Percentiles rank a stretch among this genome's conserved stretches.
Conservation (phyloP, 2,329 filamentous ascomycete genomes). For the Ophiostoma fasciatum region DNA sequence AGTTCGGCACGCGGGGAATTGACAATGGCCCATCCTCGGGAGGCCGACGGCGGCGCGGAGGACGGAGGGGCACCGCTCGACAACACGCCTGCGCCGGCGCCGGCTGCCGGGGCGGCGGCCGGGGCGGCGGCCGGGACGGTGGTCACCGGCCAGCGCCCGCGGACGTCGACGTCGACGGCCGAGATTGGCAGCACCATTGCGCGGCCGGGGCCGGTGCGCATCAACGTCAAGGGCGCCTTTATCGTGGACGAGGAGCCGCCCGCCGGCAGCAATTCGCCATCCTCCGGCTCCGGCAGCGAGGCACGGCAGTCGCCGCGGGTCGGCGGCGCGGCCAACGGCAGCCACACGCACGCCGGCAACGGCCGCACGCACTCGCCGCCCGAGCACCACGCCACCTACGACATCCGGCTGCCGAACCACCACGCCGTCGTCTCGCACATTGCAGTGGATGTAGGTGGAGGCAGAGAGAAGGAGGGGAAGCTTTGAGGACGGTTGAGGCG, state of each 20-base stretch:
- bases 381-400: constrained; percentile 57
- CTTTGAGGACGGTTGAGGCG: too few species aligned
- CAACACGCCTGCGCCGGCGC: background rate
- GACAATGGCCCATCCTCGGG: too few species aligned
- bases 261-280: constrained; percentile 9
- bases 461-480: constrained; percentile 1
- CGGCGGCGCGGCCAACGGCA: constrained; percentile 5
- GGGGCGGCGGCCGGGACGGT: too few species aligned
- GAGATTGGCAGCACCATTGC: constrained; percentile 47
- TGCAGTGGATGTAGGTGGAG: constrained; percentile 70
- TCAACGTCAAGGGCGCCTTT: constrained; percentile 93
- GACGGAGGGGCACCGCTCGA: too few species aligned
- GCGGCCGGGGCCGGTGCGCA: constrained; percentile 62
- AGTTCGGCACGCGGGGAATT: too few species aligned
- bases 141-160: constrained; percentile 15
- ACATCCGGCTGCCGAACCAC: constrained; percentile 93
- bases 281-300: background rate
- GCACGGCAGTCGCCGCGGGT: background rate
- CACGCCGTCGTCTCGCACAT: constrained; percentile 92
- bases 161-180: constrained; percentile 33
- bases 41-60: too few species aligned
- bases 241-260: constrained; percentile 72
- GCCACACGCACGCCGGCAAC: constrained; percentile 24
- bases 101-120: background rate
- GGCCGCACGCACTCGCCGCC: constrained; percentile 17